Conservation (phyloP, 305 asterid species). For the Fraxinus platypoda region DNA sequence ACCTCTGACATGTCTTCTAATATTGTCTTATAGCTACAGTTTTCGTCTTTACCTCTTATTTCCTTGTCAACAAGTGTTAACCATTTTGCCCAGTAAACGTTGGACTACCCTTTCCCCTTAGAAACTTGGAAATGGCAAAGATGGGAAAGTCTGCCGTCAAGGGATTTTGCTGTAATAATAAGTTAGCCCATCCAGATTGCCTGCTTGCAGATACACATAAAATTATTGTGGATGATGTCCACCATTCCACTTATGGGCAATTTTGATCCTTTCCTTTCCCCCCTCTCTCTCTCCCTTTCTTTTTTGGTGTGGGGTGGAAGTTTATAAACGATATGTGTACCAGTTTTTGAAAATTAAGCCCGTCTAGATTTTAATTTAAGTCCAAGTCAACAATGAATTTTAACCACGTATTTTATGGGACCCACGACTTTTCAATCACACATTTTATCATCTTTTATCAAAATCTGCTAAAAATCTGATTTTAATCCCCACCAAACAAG, state of each 20-base stretch:
- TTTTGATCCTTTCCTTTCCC: background rate
- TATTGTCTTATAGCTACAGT: background rate
- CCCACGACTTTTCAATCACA: background rate
- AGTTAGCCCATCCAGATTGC: conserved; percentile 3
- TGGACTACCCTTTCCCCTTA: conserved; percentile 1
- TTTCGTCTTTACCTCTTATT: background rate
- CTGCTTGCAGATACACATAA: background rate
- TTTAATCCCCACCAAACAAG: background rate
- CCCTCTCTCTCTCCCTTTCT: background rate
- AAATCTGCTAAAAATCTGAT: background rate
- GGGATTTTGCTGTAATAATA: conserved; percentile 10
- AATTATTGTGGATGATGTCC: background rate
- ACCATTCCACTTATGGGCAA: conserved; percentile 4
- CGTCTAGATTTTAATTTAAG: background rate
- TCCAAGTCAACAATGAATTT: background rate
- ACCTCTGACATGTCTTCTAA: conserved; percentile 13
- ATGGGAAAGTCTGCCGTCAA: conserved; percentile 3
- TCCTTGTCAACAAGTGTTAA: background rate
- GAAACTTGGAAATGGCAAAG: background rate
- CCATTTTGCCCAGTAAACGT: conserved; percentile 3
- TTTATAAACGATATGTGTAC: background rate
- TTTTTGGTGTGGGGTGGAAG: background rate
- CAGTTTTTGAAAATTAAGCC: background rate
- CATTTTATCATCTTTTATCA: background rate
- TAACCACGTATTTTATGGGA: background rate